These are phyloP conservation scores for Leishmania mexicana DNA, from an alignment of 208 protist genomes.

Conservation along the genomic window DNA sequence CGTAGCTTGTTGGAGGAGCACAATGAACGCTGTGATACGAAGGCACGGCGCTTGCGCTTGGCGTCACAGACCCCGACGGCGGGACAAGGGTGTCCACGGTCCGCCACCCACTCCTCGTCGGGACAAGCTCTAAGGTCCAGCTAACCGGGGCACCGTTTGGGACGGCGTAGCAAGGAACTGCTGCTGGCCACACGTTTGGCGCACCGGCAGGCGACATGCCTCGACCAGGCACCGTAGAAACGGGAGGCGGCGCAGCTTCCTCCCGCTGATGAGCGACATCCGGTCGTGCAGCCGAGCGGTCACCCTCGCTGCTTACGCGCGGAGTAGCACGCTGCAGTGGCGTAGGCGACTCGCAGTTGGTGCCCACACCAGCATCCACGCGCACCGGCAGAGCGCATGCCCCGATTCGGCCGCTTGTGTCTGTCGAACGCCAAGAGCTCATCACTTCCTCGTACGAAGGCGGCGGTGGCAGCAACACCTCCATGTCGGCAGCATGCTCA, in stretches of 20 bases:
- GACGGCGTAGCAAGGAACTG: not conserved
- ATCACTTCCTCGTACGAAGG: conserved; percentile 27
- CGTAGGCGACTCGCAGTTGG: not conserved
- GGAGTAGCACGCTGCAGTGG: not conserved
- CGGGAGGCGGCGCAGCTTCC: not conserved
- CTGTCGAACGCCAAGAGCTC: not conserved
- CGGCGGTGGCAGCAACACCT: conserved; percentile 1
- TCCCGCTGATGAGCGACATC: not conserved
- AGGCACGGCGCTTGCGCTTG: not conserved
- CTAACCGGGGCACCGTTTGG: not conserved
- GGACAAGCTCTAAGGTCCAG: not conserved
- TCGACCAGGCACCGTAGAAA: not conserved
- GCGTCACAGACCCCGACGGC: not conserved
- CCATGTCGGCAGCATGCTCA: not conserved
- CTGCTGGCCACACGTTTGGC: not conserved
- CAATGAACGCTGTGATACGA: not conserved
- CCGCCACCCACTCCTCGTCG: not conserved
- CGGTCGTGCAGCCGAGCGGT: not conserved
- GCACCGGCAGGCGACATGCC: not conserved
- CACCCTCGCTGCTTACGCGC: too few species aligned
- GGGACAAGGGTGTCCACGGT: not conserved
- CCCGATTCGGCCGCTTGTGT: not conserved
- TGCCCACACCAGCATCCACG: conserved; percentile 19
- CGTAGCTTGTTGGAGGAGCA: not conserved
- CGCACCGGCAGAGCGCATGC: not conserved